Percentiles rank a stretch among this genome's conserved stretches.
Evolutionary conservation across 257 asterid genomes (phyloP).

Genomic region (Nicotiana tomentosiformis): DNA sequence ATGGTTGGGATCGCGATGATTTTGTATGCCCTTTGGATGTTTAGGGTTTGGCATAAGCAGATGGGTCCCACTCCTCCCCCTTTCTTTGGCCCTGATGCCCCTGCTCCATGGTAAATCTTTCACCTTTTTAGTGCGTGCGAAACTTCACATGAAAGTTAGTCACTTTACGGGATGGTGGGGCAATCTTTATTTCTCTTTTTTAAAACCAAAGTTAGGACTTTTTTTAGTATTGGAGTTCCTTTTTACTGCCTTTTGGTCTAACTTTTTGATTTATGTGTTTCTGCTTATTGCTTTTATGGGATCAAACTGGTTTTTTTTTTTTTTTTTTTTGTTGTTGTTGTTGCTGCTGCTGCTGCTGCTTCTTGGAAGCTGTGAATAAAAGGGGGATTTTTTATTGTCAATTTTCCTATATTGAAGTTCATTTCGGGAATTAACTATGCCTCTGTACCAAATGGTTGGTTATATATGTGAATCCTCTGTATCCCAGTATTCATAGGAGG

Average conservation of each 20-base stretch:
- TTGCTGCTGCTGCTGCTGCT: too few relatives aligned
- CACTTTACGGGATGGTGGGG: neutral
- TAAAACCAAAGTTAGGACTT: neutral
- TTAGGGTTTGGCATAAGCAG: constrained; percentile 63
- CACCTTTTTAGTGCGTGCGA: neutral
- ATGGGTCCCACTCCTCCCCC: constrained; percentile 19
- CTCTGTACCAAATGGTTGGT: neutral
- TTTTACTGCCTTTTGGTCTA: neutral
- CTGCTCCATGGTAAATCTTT: constrained; percentile 59
- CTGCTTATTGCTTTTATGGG: too few relatives aligned
- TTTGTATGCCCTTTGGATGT: constrained; percentile 85
- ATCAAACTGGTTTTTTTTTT: too few relatives aligned
- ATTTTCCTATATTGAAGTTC: neutral
- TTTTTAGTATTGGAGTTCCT: neutral
- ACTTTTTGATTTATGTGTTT: neutral
- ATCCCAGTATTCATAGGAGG: neutral
- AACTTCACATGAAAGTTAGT: neutral
- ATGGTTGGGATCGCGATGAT: constrained; percentile 76
- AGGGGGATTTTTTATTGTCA: neutral
- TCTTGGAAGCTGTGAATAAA: neutral
- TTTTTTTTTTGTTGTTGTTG: too few relatives aligned
- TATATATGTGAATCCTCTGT: neutral
- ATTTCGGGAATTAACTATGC: neutral
- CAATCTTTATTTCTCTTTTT: neutral
- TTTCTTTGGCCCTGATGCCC: constrained; percentile 27